Evolutionary conservation across 805 yeast genomes (phyloP).

Genomic region (Pichia scutulata): DNA sequence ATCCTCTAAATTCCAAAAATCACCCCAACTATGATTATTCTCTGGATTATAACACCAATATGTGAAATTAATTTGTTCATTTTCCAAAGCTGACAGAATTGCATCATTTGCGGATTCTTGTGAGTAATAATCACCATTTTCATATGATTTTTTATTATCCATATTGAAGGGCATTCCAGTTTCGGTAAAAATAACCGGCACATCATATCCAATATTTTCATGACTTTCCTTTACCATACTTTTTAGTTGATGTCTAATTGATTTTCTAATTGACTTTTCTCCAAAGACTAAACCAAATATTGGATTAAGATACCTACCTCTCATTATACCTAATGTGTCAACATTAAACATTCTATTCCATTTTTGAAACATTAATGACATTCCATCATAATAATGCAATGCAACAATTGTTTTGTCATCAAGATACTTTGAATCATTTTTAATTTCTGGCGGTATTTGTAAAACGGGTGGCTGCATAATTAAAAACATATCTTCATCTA

Average conservation of each 20-base stretch:
- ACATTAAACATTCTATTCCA: slow-evolving; percentile 84
- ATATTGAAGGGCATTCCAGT: slow-evolving; percentile 98
- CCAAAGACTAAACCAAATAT: slow-evolving; percentile 74
- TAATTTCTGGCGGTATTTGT: slow-evolving; percentile 63
- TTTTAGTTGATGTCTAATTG: slow-evolving; percentile 59
- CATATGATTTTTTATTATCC: slow-evolving; percentile 72
- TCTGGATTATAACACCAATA: slow-evolving; percentile 77
- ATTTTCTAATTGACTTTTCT: slow-evolving; percentile 66
- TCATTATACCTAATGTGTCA: slow-evolving; percentile 80
- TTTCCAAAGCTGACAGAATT: slow-evolving; percentile 68
- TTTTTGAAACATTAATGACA: slow-evolving; percentile 83
- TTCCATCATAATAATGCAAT: slow-evolving; percentile 92
- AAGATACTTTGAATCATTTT: slow-evolving; percentile 38
- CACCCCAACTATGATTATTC: slow-evolving; percentile 83
- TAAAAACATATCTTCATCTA: slow-evolving; percentile 41
- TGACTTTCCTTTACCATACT: slow-evolving; percentile 60
- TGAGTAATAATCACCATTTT: slow-evolving; percentile 54
- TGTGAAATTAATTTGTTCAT: slow-evolving; percentile 61
- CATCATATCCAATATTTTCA: slow-evolving; percentile 46
- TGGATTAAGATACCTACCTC: slow-evolving; percentile 70
- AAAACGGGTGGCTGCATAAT: slow-evolving; percentile 79
- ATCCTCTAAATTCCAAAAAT: slow-evolving; percentile 90
- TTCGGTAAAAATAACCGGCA: slow-evolving; percentile 81
- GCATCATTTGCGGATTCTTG: slow-evolving; percentile 87
- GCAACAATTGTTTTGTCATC: slow-evolving; percentile 65